These are phyloP conservation scores for Fusarium neocosmosporiellum DNA, from an alignment of 2,329 filamentous ascomycete genomes.

Conservation along the genomic window DNA sequence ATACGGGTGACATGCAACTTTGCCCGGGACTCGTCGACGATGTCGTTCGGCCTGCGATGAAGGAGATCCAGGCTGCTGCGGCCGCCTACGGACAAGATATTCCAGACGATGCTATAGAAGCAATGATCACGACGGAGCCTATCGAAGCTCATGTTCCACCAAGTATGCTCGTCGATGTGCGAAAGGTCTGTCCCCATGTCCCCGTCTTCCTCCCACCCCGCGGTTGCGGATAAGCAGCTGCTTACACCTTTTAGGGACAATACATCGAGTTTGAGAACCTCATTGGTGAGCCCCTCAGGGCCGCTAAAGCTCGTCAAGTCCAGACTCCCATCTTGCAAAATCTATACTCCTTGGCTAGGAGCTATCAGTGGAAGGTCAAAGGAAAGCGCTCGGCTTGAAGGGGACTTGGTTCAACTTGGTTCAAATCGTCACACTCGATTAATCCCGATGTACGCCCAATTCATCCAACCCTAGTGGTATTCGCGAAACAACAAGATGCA, in stretches of 20 bases:
- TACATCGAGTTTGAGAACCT: constrained; percentile 42
- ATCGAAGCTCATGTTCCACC: constrained; percentile 39
- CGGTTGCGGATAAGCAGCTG: neutral
- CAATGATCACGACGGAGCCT: constrained; percentile 36
- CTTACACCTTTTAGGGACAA: constrained; percentile 35
- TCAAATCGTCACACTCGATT: neutral
- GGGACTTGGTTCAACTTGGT: neutral
- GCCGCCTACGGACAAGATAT: constrained; percentile 38
- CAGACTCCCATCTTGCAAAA: constrained; percentile 28
- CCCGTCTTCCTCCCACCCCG: neutral
- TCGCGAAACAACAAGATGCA: neutral
- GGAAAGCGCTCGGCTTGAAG: constrained; percentile 9
- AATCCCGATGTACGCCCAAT: neutral
- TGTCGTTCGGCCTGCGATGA: constrained; percentile 39
- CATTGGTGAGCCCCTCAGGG: constrained; percentile 39
- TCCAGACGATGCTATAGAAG: constrained; percentile 36
- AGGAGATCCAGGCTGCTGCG: constrained; percentile 35
- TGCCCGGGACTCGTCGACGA: constrained; percentile 38
- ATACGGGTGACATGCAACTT: constrained; percentile 41
- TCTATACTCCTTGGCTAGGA: constrained; percentile 34
- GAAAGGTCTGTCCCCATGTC: constrained; percentile 22
- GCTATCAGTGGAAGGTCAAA: constrained; percentile 39
- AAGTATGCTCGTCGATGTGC: constrained; percentile 40
- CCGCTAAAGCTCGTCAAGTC: constrained; percentile 30
- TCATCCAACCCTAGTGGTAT: neutral